A percentile compares a stretch with the other conserved stretches of the same genome.
phyloP scores from a whole-genome alignment of 805 yeast genomes.

The Cyberlindnera japonica region DNA sequence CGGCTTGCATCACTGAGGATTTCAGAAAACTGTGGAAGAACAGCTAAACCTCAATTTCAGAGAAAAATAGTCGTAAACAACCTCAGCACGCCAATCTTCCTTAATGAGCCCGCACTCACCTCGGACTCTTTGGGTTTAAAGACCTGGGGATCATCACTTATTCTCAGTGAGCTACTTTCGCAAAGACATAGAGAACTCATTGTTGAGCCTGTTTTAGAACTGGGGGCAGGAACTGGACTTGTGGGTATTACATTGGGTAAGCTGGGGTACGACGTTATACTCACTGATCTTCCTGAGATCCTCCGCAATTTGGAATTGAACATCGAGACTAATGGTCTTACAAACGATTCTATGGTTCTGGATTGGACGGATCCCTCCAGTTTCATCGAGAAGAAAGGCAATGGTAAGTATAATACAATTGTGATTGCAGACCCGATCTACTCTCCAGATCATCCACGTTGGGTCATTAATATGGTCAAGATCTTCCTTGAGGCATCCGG shows the following conservation, averaged over 20 bases:
- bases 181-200: slow-evolving; percentile 28
- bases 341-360: slow-evolving; percentile 44
- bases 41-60: slow-evolving; percentile 70
- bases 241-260: slow-evolving; percentile 69
- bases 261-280: slow-evolving; percentile 39
- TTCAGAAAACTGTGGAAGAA: slow-evolving; percentile 79
- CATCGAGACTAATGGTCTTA: slow-evolving; percentile 45
- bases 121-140: slow-evolving; percentile 85
- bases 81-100: slow-evolving; percentile 28
- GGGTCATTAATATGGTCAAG: slow-evolving; percentile 60
- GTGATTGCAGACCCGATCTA: slow-evolving; percentile 87
- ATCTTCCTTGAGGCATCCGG: slow-evolving; percentile 36
- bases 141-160: slow-evolving; percentile 92
- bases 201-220: slow-evolving; percentile 46
- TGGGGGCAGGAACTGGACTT: slow-evolving; percentile 96
- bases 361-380: slow-evolving; percentile 74
- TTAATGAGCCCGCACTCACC: slow-evolving; percentile 83
- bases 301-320: slow-evolving; percentile 64
- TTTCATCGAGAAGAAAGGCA: slow-evolving; percentile 31
- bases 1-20: slow-evolving; percentile 60
- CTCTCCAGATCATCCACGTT: slow-evolving; percentile 72
- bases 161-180: slow-evolving; percentile 55
- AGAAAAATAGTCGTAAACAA: slow-evolving; percentile 52
- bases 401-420: slow-evolving; percentile 49
- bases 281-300: slow-evolving; percentile 82